Conservation (phyloP, 352 stramenopile species). For the Globisporangium megalacanthum region DNA sequence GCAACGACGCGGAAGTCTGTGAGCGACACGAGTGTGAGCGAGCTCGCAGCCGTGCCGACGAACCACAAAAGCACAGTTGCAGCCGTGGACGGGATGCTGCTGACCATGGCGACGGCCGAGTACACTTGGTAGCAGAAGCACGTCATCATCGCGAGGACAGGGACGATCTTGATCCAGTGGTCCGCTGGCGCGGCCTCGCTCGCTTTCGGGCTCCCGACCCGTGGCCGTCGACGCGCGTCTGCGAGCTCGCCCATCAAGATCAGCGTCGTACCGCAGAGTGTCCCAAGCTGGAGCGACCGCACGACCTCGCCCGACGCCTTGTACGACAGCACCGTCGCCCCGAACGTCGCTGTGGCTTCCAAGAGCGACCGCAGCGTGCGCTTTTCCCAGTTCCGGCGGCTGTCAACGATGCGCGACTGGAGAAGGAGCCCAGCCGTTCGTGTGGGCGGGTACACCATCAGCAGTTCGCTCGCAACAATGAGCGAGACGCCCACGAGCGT, state of each 20-base stretch:
- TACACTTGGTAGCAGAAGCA: conserved; percentile 60
- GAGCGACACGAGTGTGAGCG: conserved; percentile 41
- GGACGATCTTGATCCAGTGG: conserved; percentile 77
- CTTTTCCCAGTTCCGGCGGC: conserved; percentile 56
- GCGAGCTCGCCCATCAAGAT: conserved; percentile 56
- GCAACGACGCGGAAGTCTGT: conserved; percentile 38
- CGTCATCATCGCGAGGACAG: conserved; percentile 54
- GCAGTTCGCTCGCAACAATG: conserved; percentile 69
- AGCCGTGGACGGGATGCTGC: conserved; percentile 28
- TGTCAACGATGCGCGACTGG: conserved; percentile 68
- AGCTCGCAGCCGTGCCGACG: conserved; percentile 32
- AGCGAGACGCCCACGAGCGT: conserved; percentile 69
- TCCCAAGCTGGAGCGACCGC: conserved; percentile 67
- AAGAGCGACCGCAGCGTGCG: conserved; percentile 52
- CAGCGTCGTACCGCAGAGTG: conserved; percentile 45
- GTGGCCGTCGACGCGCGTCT: conserved; percentile 17
- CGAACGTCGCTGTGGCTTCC: conserved; percentile 52
- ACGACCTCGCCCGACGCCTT: conserved; percentile 52
- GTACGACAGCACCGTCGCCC: conserved; percentile 52
- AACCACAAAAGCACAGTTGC: conserved; percentile 41
- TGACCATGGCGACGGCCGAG: conserved; percentile 25
- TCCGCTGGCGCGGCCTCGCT: conserved; percentile 51
- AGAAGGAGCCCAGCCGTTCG: conserved; percentile 51
- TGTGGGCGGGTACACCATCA: conserved; percentile 66
- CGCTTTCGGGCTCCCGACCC: conserved; percentile 22